These are phyloP conservation scores for Rhodotorula glutinis DNA, from an alignment of 1,284 basidiomycete species.

Conservation along the genomic window DNA sequence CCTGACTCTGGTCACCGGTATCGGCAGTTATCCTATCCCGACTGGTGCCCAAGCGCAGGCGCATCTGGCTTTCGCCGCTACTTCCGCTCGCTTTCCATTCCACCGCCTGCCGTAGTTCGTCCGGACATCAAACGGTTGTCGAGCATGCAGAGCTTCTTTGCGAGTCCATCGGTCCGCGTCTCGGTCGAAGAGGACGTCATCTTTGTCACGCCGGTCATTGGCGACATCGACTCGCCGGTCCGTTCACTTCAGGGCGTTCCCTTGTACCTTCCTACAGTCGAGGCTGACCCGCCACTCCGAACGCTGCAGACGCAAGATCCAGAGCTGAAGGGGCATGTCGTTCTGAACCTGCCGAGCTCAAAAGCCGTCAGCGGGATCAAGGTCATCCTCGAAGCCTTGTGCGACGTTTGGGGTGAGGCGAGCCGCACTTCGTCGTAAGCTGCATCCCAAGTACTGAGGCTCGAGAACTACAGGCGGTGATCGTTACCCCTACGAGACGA, in stretches of 20 bases:
- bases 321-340: slow-evolving; percentile 20
- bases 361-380: slow-evolving; percentile 16
- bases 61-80: no score
- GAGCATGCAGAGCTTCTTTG: slow-evolving; percentile 13
- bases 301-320: slow-evolving; percentile 24
- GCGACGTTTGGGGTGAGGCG: slow-evolving; percentile 13
- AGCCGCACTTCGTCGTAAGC: no score
- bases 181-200: slow-evolving; percentile 24
- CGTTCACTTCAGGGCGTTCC: neutral
- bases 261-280: no score
- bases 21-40: no score
- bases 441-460: no score
- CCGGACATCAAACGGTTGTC: no score
- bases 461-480: slow-evolving; percentile 7
- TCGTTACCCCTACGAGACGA: slow-evolving; percentile 22
- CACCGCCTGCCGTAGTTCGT: no score
- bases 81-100: no score
- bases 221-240: slow-evolving; percentile 9
- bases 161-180: slow-evolving; percentile 18
- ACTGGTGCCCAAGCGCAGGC: no score
- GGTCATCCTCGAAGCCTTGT: slow-evolving; percentile 30
- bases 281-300: no score
- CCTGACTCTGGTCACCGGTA: no score
- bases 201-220: slow-evolving; percentile 14
- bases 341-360: slow-evolving; percentile 20